Percentiles rank a stretch among this genome's conserved stretches.
phyloP scores from a whole-genome alignment of 148 eudicot genomes.

The Silene latifolia region DNA sequence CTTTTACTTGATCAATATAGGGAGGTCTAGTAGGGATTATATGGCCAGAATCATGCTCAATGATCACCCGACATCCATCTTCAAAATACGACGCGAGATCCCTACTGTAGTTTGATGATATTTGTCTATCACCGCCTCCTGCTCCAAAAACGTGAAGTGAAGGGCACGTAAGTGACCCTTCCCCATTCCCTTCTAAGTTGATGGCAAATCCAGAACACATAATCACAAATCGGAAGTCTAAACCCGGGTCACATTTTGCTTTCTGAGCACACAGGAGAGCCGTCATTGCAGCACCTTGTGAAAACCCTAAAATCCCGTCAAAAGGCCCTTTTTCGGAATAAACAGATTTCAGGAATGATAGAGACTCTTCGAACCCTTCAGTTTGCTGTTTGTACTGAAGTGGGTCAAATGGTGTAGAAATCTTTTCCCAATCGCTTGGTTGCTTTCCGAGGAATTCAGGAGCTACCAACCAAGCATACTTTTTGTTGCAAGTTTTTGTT shows the following conservation, averaged over 20 bases:
- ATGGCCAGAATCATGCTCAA: slow-evolving; percentile 87
- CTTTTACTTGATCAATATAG: slow-evolving; percentile 66
- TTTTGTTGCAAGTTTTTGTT: slow-evolving; percentile 52
- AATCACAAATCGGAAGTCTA: slow-evolving; percentile 70
- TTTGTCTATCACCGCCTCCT: slow-evolving; percentile 71
- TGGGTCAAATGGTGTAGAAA: slow-evolving; percentile 56
- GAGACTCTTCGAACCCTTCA: slow-evolving; percentile 62
- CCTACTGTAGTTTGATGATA: slow-evolving; percentile 53
- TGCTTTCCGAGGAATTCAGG: slow-evolving; percentile 31
- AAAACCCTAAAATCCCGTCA: slow-evolving; percentile 95
- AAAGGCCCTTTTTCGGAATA: slow-evolving; percentile 63
- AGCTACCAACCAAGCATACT: slow-evolving; percentile 78
- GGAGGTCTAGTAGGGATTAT: slow-evolving; percentile 84
- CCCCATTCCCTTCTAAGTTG: slow-evolving; percentile 34
- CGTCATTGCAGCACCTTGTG: slow-evolving; percentile 96
- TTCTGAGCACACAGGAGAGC: slow-evolving; percentile 55
- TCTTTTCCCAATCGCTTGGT: slow-evolving; percentile 50
- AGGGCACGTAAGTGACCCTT: slow-evolving; percentile 58
- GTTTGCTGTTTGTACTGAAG: slow-evolving; percentile 86
- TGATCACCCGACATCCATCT: slow-evolving; percentile 49
- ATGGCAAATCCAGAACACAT: slow-evolving; percentile 82
- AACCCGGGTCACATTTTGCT: slow-evolving; percentile 31
- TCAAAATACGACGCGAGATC: slow-evolving; percentile 73
- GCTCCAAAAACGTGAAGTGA: slow-evolving; percentile 83
- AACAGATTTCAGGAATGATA: slow-evolving; percentile 48